phyloP scores from a whole-genome alignment of 2,329 filamentous ascomycete genomes.

The Aspergillus eucalypticola region DNA sequence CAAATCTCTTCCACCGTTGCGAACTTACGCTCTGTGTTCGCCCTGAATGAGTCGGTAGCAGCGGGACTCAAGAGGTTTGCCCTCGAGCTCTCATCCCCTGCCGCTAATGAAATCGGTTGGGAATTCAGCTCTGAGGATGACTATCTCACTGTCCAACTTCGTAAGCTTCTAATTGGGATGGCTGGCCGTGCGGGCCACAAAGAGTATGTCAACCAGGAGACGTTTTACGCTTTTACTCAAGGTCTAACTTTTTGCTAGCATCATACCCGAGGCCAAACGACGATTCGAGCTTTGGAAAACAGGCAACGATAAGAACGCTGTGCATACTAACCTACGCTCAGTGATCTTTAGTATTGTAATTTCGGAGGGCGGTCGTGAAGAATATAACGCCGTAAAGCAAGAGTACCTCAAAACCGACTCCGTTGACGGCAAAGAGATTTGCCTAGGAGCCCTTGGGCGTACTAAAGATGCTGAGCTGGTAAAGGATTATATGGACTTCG shows the following conservation, averaged over 20 bases:
- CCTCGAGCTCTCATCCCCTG: conserved; percentile 71
- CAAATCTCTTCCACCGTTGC: conserved; percentile 77
- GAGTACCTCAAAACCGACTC: conserved; percentile 82
- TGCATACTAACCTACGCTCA: conserved; percentile 78
- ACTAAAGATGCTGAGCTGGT: conserved; percentile 70
- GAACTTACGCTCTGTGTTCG: conserved; percentile 81
- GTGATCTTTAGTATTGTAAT: conserved; percentile 80
- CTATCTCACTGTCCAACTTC: conserved; percentile 77
- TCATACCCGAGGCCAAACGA: conserved; percentile 70
- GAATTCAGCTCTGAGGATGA: conserved; percentile 76
- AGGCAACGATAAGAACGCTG: conserved; percentile 63
- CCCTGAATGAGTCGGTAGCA: conserved; percentile 70
- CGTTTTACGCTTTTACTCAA: neutral
- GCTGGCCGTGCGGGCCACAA: conserved; percentile 77
- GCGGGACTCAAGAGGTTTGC: conserved; percentile 75
- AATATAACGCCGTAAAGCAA: conserved; percentile 74
- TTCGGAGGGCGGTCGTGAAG: conserved; percentile 68
- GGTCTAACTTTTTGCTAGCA: conserved; percentile 45
- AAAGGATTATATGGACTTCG: conserved; percentile 66
- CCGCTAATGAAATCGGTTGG: conserved; percentile 81
- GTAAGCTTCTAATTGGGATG: conserved; percentile 74
- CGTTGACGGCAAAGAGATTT: conserved; percentile 88
- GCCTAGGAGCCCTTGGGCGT: conserved; percentile 72
- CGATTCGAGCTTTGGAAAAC: conserved; percentile 79
- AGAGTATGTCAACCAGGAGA: conserved; percentile 53